Evolutionary conservation across 1,284 basidiomycete species (phyloP).

Genomic region (Heterobasidion occidentale): DNA sequence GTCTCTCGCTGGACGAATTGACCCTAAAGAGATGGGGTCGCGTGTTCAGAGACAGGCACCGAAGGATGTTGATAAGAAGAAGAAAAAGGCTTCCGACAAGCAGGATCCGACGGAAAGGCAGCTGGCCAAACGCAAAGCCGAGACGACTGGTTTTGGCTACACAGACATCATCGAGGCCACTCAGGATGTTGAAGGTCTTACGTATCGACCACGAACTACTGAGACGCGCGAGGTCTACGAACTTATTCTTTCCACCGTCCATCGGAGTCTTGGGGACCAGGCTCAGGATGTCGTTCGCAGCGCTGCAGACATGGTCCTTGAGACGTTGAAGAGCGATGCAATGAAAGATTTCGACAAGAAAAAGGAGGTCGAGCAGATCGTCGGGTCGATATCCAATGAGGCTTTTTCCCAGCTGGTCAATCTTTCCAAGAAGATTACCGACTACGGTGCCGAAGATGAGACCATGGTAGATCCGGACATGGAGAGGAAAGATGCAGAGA

Average conservation of each 20-base stretch:
- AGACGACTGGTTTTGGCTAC: conserved; percentile 64
- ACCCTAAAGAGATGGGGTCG: conserved; percentile 91
- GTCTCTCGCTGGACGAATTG: conserved; percentile 86
- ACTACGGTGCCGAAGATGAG: conserved; percentile 89
- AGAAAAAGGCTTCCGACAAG: conserved; percentile 66
- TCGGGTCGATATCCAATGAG: conserved; percentile 69
- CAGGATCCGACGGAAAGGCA: conserved; percentile 52
- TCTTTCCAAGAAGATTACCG: conserved; percentile 93
- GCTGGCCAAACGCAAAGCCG: conserved; percentile 44
- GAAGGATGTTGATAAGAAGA: conserved; percentile 95
- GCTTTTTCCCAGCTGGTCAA: conserved; percentile 81
- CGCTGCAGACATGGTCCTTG: conserved; percentile 88
- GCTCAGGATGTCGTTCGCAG: conserved; percentile 93
- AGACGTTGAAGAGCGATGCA: conserved; percentile 84
- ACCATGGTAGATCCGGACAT: conserved; percentile 64
- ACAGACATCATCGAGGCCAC: conserved; percentile 91
- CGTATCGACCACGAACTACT: conserved; percentile 87
- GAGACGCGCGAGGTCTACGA: conserved; percentile 96
- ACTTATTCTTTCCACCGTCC: conserved; percentile 81
- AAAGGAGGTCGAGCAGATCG: conserved; percentile 83
- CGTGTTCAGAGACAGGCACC: conserved; percentile 78
- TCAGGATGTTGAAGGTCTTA: conserved; percentile 86
- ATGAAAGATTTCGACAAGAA: conserved; percentile 98
- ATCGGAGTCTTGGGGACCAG: conserved; percentile 85
- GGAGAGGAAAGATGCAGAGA: conserved; percentile 74